Evolutionary conservation across 2,329 filamentous ascomycete genomes (phyloP).

Genomic region (Aspergillus novofumigatus): DNA sequence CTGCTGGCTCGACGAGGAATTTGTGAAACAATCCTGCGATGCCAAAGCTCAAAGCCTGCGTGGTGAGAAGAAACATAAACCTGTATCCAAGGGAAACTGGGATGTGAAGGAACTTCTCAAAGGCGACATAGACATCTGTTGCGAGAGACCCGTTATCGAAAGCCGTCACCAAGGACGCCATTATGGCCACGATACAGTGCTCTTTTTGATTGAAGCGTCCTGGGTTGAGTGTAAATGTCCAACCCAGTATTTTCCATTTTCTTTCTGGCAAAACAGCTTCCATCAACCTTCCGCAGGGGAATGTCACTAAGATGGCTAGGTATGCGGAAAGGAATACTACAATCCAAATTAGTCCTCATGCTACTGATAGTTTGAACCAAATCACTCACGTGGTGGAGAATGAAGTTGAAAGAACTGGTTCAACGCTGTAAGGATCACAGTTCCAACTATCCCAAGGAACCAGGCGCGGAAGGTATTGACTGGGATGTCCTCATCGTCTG

Average conservation of each 20-base stretch:
- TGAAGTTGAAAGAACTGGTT: conserved; percentile 16
- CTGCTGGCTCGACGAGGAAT: conserved; percentile 50
- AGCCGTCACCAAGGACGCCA: conserved; percentile 8
- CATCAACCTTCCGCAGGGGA: conserved; percentile 10
- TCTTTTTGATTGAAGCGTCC: conserved; percentile 30
- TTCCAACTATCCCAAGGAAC: conserved; percentile 36
- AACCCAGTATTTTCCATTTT: neutral
- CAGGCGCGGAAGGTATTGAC: conserved; percentile 33
- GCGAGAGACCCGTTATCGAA: conserved; percentile 10
- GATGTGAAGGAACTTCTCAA: conserved; percentile 14
- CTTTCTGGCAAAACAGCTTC: conserved; percentile 6
- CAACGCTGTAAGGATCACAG: conserved; percentile 10
- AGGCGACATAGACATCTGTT: conserved; percentile 16
- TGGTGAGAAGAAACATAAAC: conserved; percentile 47
- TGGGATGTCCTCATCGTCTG: conserved; percentile 14
- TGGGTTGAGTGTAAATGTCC: conserved; percentile 23
- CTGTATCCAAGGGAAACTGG: conserved; percentile 17
- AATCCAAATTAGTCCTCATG: neutral
- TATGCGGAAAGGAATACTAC: conserved; percentile 9
- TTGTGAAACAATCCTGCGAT: conserved; percentile 62
- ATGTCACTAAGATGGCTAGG: conserved; percentile 10
- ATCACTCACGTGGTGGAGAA: conserved; percentile 8
- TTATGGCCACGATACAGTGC: conserved; percentile 9
- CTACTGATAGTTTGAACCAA: neutral
- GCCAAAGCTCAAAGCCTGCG: conserved; percentile 63